These are phyloP conservation scores for Grigorovia yakushimaensis DNA, from an alignment of 805 yeast genomes.

Conservation along the genomic window DNA sequence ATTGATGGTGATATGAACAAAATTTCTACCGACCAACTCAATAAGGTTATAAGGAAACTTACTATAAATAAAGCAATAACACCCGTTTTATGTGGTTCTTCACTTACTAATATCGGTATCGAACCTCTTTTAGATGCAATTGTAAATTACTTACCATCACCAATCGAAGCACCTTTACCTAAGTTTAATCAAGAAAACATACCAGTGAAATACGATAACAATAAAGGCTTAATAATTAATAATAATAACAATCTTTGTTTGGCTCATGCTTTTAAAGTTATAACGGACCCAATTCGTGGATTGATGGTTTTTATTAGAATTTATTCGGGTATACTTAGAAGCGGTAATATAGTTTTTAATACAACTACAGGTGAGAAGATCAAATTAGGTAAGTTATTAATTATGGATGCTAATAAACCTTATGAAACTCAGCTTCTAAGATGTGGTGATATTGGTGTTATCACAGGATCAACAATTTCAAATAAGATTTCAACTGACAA, in stretches of 20 bases:
- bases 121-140: slow-evolving; percentile 88
- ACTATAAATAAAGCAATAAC: slow-evolving; percentile 50
- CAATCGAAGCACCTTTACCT: slow-evolving; percentile 53
- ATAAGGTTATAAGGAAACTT: slow-evolving; percentile 49
- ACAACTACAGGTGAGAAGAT: slow-evolving; percentile 61
- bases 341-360: slow-evolving; percentile 54
- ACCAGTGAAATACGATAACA: slow-evolving; percentile 32
- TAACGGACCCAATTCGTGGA: slow-evolving; percentile 76
- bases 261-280: slow-evolving; percentile 85
- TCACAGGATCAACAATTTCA: slow-evolving; percentile 29
- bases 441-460: slow-evolving; percentile 85
- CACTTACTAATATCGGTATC: slow-evolving; percentile 87
- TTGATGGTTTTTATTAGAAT: slow-evolving; percentile 79
- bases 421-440: slow-evolving; percentile 53
- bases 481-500: slow-evolving; percentile 82
- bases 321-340: slow-evolving; percentile 66
- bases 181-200: slow-evolving; percentile 30
- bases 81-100: slow-evolving; percentile 89
- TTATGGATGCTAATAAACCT: slow-evolving; percentile 85
- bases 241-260: slow-evolving; percentile 53
- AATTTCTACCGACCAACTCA: slow-evolving; percentile 48
- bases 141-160: slow-evolving; percentile 71
- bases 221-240: slow-evolving; percentile 43
- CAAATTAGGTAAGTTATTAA: slow-evolving; percentile 54
- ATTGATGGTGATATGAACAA: slow-evolving; percentile 56